These are phyloP conservation scores for Nitzschia palea DNA, from an alignment of 108 stramenopile species.

Conservation along the genomic window DNA sequence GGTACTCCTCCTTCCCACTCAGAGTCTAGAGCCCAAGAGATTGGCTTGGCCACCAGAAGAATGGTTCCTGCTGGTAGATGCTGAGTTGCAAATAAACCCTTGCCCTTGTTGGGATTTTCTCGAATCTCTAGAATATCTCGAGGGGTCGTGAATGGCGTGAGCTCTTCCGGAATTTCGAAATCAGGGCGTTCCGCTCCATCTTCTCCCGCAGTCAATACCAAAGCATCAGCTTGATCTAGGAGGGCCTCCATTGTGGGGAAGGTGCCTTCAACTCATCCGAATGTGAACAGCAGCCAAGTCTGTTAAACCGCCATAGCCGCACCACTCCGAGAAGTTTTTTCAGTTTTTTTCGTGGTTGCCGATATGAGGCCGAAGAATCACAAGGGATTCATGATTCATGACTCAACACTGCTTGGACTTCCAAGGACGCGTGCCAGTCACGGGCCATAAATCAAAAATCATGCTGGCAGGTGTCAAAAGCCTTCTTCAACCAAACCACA, in stretches of 20 bases:
- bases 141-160: slow-evolving; percentile 12
- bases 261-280: no score
- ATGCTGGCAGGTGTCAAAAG: no score
- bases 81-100: slow-evolving; percentile 52
- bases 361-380: no score
- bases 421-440: no score
- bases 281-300: no score
- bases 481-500: no score
- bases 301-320: no score
- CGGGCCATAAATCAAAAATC: no score
- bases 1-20: slow-evolving; percentile 43
- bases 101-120: slow-evolving; percentile 51
- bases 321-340: no score
- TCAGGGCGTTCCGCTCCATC: slow-evolving; percentile 45
- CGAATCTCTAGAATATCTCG: slow-evolving; percentile 39
- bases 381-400: no score
- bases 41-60: slow-evolving; percentile 54
- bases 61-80: slow-evolving; percentile 48
- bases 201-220: slow-evolving; percentile 38
- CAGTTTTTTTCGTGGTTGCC: no score
- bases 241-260: slow-evolving; percentile 44
- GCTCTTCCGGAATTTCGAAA: slow-evolving; percentile 44
- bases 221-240: slow-evolving; percentile 54
- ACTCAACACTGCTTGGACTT: no score
- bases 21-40: slow-evolving; percentile 60